Evolutionary conservation across 495 filamentous ascomycete genomes (phyloP), one percentile per base, ranked within the genome.

Genomic region (Xylaria nigripes): DNA sequence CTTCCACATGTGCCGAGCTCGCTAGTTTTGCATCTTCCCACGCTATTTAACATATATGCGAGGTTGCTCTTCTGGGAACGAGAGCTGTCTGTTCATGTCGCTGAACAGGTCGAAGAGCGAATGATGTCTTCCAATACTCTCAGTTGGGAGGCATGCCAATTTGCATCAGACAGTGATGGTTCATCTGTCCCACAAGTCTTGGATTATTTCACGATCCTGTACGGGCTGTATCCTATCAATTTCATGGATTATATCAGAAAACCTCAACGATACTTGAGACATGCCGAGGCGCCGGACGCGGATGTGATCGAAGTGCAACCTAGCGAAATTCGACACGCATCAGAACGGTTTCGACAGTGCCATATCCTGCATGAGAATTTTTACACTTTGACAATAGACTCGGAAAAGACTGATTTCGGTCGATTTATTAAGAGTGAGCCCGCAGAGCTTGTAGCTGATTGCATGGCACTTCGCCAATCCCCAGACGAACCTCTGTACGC

Each of bases 191-290:
- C 87, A 60, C 70, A 93, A 65, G 64, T 96, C 61, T 60, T 83
- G 60, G 66, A 89, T 61, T 79, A 95, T 76, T 82, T 96, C 76
- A 81, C 89, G 8, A 81, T 86, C 41, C 71, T 90, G 2, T 90
- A 90, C 55, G 86, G 86, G 12, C 70, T 90, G 8, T 90, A 89
- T 56, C 86, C 86, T n/a, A 78, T 87, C 54, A 88, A 88, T 62
- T 84, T 90, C 63, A 78, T 84, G 73, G 80, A 80, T 58, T 90
- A 86, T 68, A 84, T 90, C 43, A 75, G 85, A 22, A 88, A 90
- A 58, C 86, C 86, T 2, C 78, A 86, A 32, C 77, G 81, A 60
- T 88, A 82, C 54, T 69, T 90, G 2, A 79, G 84, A 36, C 78
- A 82, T 59, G 76, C 79, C 6, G 72, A 82, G 44, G 79, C 79